A percentile compares a stretch with the other conserved stretches of the same genome.
Evolutionary conservation across 352 stramenopile genomes (phyloP).

Genomic region (Elongisporangium undulatum): DNA sequence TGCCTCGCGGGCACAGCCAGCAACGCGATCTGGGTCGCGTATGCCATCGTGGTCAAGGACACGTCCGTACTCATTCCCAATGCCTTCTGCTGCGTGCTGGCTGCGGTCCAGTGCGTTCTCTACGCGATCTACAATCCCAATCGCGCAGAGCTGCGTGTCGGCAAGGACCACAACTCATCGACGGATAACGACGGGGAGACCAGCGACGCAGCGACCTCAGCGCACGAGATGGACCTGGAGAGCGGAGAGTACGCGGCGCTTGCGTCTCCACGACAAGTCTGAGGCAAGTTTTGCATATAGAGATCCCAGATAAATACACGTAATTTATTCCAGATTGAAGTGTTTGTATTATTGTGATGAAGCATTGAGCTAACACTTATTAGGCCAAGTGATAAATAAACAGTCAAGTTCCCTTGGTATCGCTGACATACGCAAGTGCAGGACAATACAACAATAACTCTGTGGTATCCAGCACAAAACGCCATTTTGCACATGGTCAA

Average conservation of each 20-base stretch:
- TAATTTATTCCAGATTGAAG: not conserved
- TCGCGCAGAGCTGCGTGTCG: not conserved
- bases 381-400: no score
- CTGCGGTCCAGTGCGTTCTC: slow-evolving; percentile 27
- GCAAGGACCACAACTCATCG: not conserved
- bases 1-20: slow-evolving; percentile 21
- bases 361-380: no score
- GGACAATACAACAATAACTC: no score
- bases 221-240: not conserved
- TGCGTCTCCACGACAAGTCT: not conserved
- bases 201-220: not conserved
- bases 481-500: no score
- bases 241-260: not conserved
- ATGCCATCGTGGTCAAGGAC: slow-evolving; percentile 23
- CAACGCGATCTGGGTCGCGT: slow-evolving; percentile 31
- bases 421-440: no score
- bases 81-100: slow-evolving; percentile 24
- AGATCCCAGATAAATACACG: not conserved
- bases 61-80: slow-evolving; percentile 31
- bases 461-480: no score
- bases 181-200: not conserved
- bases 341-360: no score
- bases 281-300: no score
- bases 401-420: no score
- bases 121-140: slow-evolving; percentile 21